Conservation (phyloP, 306 rosid genomes). For the Dalbergia oliveri region DNA sequence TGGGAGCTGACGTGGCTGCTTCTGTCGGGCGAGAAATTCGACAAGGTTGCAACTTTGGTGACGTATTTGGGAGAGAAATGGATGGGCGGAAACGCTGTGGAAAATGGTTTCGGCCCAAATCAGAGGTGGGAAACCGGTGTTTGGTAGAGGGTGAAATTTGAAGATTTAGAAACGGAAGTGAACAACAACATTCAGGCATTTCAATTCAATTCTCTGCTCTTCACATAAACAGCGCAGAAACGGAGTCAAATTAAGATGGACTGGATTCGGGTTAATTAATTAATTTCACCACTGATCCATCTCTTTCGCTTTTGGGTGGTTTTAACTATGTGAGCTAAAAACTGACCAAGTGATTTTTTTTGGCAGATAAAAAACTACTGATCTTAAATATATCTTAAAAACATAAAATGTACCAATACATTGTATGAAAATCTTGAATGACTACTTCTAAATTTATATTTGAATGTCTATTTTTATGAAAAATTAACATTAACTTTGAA, state of each 20-base stretch:
- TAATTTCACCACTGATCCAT: not conserved
- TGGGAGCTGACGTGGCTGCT: constrained; percentile 54
- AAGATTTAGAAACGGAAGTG: constrained; percentile 45
- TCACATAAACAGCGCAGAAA: not conserved
- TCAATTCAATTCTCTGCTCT: not conserved
- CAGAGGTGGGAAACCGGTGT: constrained; percentile 19
- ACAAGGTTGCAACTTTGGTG: constrained; percentile 41
- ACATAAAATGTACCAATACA: too few species aligned
- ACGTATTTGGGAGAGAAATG: constrained; percentile 46
- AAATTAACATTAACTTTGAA: too few species aligned
- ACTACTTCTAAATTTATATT: too few species aligned
- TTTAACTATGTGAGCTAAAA: too few species aligned
- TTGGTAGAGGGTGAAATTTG: constrained; percentile 37
- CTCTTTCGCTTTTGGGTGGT: not conserved
- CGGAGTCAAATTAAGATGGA: not conserved
- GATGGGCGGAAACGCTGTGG: constrained; percentile 36
- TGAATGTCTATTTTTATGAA: too few species aligned
- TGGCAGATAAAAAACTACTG: too few species aligned
- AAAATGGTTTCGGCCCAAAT: constrained; percentile 21
- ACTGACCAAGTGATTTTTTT: too few species aligned
- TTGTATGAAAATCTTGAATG: too few species aligned
- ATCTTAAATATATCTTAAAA: too few species aligned
- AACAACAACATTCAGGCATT: constrained; percentile 56
- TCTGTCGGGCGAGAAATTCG: constrained; percentile 46
- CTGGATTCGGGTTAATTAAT: not conserved